These are phyloP conservation scores for Potentilla sterilis DNA, from an alignment of 306 rosid species.

Conservation along the genomic window DNA sequence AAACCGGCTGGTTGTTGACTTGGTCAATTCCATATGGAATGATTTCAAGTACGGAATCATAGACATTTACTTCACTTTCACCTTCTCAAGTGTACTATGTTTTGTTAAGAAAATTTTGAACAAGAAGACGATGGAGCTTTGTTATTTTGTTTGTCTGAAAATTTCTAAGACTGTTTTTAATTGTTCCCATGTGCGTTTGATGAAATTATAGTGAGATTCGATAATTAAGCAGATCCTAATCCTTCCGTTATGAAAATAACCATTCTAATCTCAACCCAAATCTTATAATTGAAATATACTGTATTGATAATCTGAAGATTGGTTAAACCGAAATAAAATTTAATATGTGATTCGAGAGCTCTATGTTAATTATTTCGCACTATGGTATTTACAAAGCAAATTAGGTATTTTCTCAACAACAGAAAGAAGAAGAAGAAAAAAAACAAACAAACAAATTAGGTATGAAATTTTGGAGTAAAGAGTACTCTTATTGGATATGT, in stretches of 20 bases:
- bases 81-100: background rate
- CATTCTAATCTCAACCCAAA: background rate
- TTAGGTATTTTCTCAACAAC: too few species aligned
- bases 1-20: background rate
- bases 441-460: too few species aligned
- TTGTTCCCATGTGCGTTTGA: too few species aligned
- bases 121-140: background rate
- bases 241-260: background rate
- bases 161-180: too few species aligned
- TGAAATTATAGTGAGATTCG: too few species aligned
- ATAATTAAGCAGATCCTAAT: background rate
- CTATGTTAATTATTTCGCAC: too few species aligned
- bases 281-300: background rate
- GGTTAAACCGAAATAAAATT: too few species aligned
- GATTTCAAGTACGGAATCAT: background rate
- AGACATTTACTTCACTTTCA: background rate
- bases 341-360: too few species aligned
- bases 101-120: too few species aligned
- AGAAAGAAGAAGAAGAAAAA: too few species aligned
- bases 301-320: background rate
- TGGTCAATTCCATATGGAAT: background rate
- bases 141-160: background rate
- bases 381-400: too few species aligned
- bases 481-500: too few species aligned
- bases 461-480: background rate